Percentiles rank a stretch among this genome's conserved stretches.
These are phyloP conservation scores for Globisporangium takayamanum DNA, from an alignment of 352 stramenopile species.

Conservation along the genomic window DNA sequence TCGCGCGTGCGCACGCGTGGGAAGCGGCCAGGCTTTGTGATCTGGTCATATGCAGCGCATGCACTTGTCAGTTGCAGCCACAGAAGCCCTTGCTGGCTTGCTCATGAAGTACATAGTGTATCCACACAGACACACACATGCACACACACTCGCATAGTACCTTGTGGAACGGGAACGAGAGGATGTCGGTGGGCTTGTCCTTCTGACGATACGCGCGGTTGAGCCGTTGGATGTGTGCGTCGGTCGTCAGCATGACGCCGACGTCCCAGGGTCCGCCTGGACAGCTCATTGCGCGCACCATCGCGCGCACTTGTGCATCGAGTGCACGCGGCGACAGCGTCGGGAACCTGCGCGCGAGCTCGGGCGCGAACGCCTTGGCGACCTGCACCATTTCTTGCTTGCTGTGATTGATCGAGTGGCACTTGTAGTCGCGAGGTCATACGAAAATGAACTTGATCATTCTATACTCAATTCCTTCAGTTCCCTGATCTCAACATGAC, in stretches of 20 bases:
- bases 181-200: slow-evolving; percentile 74
- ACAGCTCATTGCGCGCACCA: slow-evolving; percentile 58
- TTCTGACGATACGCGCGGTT: slow-evolving; percentile 71
- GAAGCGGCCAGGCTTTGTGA: slow-evolving; percentile 52
- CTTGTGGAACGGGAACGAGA: slow-evolving; percentile 81
- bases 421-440: too few relatives aligned
- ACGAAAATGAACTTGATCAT: too few relatives aligned
- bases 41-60: slow-evolving; percentile 17
- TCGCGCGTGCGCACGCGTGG: slow-evolving; percentile 38
- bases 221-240: slow-evolving; percentile 66
- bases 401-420: too few relatives aligned
- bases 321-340: slow-evolving; percentile 30
- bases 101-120: not conserved
- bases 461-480: too few relatives aligned
- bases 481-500: too few relatives aligned
- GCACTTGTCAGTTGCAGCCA: not conserved
- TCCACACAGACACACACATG: not conserved
- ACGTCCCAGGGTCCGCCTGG: slow-evolving; percentile 62
- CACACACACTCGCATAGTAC: slow-evolving; percentile 14
- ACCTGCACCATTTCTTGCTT: slow-evolving; percentile 43
- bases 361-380: slow-evolving; percentile 35
- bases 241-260: slow-evolving; percentile 73
- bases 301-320: slow-evolving; percentile 60
- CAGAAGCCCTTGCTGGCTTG: not conserved
- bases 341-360: slow-evolving; percentile 30